These are phyloP conservation scores for Salvia miltiorrhiza DNA, from an alignment of 257 asterid genomes.

Conservation along the genomic window DNA sequence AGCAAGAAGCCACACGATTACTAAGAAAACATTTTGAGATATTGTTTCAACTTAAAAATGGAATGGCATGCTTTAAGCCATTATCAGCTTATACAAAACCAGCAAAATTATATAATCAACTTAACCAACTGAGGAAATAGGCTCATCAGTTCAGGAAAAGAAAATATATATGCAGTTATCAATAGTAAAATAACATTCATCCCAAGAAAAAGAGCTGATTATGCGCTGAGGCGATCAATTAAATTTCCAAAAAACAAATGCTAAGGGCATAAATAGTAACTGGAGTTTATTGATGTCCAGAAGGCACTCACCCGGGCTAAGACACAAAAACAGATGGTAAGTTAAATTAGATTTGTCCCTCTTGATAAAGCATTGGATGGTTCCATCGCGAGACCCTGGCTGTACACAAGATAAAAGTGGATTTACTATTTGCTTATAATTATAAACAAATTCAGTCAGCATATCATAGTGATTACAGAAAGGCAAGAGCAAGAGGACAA, in stretches of 20 bases:
- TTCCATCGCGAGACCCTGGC: constrained; percentile 95
- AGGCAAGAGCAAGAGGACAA: background rate
- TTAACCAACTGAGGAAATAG: background rate
- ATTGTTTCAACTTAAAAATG: background rate
- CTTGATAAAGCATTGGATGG: constrained; percentile 90
- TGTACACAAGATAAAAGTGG: constrained; percentile 33
- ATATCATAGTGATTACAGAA: background rate
- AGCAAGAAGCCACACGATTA: background rate
- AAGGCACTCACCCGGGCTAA: constrained; percentile 71
- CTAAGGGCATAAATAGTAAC: background rate
- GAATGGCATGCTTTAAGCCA: background rate
- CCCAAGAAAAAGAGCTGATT: background rate
- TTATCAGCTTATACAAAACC: background rate
- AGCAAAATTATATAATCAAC: background rate
- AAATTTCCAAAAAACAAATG: background rate
- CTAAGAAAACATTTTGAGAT: background rate
- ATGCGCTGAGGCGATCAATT: background rate
- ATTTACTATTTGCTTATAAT: background rate
- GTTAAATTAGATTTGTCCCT: constrained; percentile 83
- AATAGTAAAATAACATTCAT: background rate
- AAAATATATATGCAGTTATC: background rate
- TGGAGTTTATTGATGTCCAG: background rate
- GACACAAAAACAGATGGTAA: constrained; percentile 86
- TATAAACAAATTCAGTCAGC: background rate
- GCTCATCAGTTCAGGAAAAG: background rate